Conservation (phyloP, 1,139 yeast genomes). For the Wickerhamomyces sp. region DNA sequence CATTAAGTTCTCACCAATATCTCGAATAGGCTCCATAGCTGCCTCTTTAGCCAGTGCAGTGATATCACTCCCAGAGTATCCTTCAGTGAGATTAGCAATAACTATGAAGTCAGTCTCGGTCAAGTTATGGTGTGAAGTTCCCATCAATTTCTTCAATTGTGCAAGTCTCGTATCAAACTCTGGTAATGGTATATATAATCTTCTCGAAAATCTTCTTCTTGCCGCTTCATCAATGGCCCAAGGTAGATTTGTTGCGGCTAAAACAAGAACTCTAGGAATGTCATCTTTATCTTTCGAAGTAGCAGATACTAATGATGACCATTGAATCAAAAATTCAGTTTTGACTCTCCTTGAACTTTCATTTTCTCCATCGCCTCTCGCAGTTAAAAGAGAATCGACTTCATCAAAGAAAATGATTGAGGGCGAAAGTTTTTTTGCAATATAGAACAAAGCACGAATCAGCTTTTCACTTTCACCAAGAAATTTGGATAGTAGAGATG, state of each 20-base stretch:
- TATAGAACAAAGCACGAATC: constrained; percentile 51
- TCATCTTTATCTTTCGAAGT: constrained; percentile 37
- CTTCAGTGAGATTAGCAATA: constrained; percentile 45
- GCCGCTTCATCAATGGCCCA: constrained; percentile 72
- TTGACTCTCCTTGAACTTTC: constrained; percentile 51
- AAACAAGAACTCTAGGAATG: constrained; percentile 45
- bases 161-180: constrained; percentile 50
- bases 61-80: constrained; percentile 61
- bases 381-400: constrained; percentile 54
- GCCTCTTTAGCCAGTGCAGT: constrained; percentile 66
- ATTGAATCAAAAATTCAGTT: constrained; percentile 58
- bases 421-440: constrained; percentile 47
- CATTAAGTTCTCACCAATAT: constrained; percentile 52
- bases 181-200: constrained; percentile 63
- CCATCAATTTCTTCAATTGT: constrained; percentile 45
- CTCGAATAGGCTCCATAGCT: constrained; percentile 68
- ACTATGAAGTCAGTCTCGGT: constrained; percentile 43
- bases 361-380: constrained; percentile 47
- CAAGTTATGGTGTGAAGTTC: constrained; percentile 30
- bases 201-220: constrained; percentile 53
- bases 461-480: constrained; percentile 61
- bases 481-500: constrained; percentile 57
- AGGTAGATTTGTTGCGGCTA: constrained; percentile 63
- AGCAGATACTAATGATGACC: constrained; percentile 60
- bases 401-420: constrained; percentile 50